Base-by-base conservation (phyloP, 306 rosid genomes). In the Chamaecrista fasciculata region DNA sequence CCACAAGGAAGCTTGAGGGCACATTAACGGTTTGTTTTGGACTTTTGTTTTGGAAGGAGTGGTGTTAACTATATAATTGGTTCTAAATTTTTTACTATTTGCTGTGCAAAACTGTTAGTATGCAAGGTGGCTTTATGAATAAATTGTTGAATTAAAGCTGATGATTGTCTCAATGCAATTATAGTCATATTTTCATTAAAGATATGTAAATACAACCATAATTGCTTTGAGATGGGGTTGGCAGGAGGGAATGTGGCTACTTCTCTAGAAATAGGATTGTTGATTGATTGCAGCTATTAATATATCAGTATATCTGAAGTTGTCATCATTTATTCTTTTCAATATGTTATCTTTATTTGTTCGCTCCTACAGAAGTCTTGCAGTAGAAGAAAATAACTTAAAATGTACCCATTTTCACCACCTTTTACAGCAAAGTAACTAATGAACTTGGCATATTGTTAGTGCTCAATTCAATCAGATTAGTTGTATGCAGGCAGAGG, bases 1-100 rank as follows among this genome's bases (percentile, higher is more conserved):
- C 86, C 61, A 94, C 97, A 33, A 90, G 90, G 83, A 86, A 77
- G 81, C 92, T 94, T 25, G 97, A 94, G 82, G 73, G 66, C 73
- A 80, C 97, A 78, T 85, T 94, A 76, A 88, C 96, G 96, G 98
- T 93, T 59, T 67, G 86, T n/a, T n/a, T n/a, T n/a, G n/a, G n/a
- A n/a, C 8, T 29, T 15, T 44, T 55, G 33, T 19, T n/a, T 14
- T 72, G 25, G 36, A 50, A n/a, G 31, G 50, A 60, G 7, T 16
- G 36, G 71, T 36, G 52, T 28, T 73, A 50, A 37, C 40, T 44
- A 37, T 24, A 31, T 44, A 8, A 24, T 67, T 20, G 43, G 16
- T 70, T 12, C 66, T 42, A n/a, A 37, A 78, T 16, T 34, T 26
- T n/a, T 16, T 60, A 24, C 57, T 60, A 51, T 65, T 65, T 31